These are phyloP conservation scores for Botrytis elliptica DNA, from an alignment of 2,329 filamentous ascomycete genomes.

Conservation along the genomic window DNA sequence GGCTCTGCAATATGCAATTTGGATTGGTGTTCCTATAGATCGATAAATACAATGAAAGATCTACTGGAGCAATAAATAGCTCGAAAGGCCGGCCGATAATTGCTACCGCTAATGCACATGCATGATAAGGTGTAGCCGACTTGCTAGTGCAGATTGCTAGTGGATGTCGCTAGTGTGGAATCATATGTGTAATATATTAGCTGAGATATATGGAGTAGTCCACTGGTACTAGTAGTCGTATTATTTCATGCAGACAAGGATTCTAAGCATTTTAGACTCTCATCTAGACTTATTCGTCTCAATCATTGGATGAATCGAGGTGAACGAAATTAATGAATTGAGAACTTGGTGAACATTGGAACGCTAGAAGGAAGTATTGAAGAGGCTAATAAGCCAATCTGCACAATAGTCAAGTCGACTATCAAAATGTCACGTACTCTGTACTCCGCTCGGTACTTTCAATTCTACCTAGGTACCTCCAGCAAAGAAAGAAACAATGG, in stretches of 20 bases:
- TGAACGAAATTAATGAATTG: not conserved
- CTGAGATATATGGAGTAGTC: not conserved
- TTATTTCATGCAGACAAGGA: conserved; percentile 6
- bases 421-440: not conserved
- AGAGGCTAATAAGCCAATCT: not conserved
- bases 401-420: not conserved
- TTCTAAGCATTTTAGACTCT: not conserved
- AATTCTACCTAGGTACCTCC: not conserved
- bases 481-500: not conserved
- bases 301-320: conserved; percentile 13
- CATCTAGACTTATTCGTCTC: conserved; percentile 9
- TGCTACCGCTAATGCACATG: not conserved
- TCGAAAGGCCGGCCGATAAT: not conserved
- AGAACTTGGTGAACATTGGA: not conserved
- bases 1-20: not conserved
- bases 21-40: not conserved
- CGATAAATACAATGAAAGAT: not conserved
- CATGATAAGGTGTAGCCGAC: not conserved
- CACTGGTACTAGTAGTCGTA: too few relatives aligned
- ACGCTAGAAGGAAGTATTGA: not conserved
- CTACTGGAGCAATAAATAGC: not conserved
- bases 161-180: not conserved
- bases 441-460: not conserved
- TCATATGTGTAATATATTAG: not conserved
- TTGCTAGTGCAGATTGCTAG: not conserved